phyloP scores from a whole-genome alignment of 1,284 basidiomycete species.

The Leccinum variabile region DNA sequence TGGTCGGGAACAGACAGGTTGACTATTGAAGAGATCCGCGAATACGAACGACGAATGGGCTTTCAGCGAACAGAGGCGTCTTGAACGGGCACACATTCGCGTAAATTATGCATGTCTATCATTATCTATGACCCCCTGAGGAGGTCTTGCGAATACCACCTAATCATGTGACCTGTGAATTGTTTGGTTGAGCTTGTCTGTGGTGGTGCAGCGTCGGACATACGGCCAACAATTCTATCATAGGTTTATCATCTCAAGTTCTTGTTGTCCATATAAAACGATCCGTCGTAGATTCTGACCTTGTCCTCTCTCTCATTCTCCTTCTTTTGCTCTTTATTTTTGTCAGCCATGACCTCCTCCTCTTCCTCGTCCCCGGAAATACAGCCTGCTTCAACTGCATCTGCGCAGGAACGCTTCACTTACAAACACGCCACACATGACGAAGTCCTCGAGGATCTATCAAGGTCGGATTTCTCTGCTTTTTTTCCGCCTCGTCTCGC shows the following conservation, averaged over 20 bases:
- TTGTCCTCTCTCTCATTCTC: conserved; percentile 47
- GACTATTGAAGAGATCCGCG: conserved; percentile 78
- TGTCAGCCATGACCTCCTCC: conserved; percentile 47
- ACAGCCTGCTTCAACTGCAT: conserved; percentile 46
- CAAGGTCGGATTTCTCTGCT: conserved; percentile 52
- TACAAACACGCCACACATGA: conserved; percentile 68
- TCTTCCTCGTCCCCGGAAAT: conserved; percentile 77
- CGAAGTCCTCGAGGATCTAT: conserved; percentile 87
- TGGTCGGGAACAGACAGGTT: conserved; percentile 87
- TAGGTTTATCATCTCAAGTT: conserved; percentile 25
- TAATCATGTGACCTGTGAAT: conserved; percentile 28
- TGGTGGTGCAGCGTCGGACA: conserved; percentile 11
- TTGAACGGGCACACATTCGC: conserved; percentile 8
- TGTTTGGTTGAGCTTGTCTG: conserved; percentile 33
- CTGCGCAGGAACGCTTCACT: conserved; percentile 51
- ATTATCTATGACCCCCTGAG: neutral
- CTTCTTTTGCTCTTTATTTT: conserved; percentile 26
- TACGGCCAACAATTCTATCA: conserved; percentile 27
- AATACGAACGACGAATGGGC: conserved; percentile 90
- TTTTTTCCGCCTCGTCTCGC: conserved; percentile 10
- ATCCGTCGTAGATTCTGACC: conserved; percentile 33
- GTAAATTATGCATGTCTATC: conserved; percentile 10
- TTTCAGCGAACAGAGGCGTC: conserved; percentile 48
- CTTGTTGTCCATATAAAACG: conserved; percentile 35
- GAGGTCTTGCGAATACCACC: neutral